These are phyloP conservation scores for Metschnikowia rubicola DNA, from an alignment of 805 yeast genomes.

Conservation along the genomic window DNA sequence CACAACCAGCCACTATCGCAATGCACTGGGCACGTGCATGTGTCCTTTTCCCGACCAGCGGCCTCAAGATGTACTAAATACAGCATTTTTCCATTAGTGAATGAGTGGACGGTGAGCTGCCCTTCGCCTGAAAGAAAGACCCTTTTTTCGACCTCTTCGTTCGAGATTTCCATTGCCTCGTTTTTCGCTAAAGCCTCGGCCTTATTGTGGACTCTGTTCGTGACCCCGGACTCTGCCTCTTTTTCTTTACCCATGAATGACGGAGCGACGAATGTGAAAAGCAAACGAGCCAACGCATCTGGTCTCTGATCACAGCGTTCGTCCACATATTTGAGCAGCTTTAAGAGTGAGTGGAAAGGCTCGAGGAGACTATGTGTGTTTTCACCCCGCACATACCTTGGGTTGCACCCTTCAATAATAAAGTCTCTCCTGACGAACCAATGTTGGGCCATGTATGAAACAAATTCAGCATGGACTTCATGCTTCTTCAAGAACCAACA, in stretches of 20 bases:
- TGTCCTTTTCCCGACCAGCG: not conserved
- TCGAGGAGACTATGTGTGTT: not conserved
- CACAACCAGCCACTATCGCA: not conserved
- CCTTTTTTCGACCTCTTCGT: not conserved
- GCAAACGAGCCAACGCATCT: not conserved
- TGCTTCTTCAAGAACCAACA: not conserved
- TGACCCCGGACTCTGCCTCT: not conserved
- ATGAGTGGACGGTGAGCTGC: not conserved
- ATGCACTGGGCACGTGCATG: not conserved
- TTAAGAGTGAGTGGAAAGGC: not conserved
- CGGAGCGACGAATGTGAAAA: not conserved
- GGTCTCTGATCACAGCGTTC: not conserved
- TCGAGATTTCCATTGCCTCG: not conserved
- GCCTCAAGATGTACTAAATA: not conserved
- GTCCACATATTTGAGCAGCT: not conserved
- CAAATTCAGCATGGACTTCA: not conserved
- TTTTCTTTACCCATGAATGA: not conserved
- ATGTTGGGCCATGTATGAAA: not conserved
- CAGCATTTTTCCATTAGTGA: not conserved
- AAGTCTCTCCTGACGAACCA: not conserved
- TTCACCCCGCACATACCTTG: not conserved
- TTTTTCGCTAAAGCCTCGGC: not conserved
- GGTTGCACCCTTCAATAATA: not conserved
- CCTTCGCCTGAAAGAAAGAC: not conserved
- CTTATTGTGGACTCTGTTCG: not conserved